Base-by-base conservation (phyloP, 2,329 filamentous ascomycete species). In the Parasarocladium wereldwijsianum region DNA sequence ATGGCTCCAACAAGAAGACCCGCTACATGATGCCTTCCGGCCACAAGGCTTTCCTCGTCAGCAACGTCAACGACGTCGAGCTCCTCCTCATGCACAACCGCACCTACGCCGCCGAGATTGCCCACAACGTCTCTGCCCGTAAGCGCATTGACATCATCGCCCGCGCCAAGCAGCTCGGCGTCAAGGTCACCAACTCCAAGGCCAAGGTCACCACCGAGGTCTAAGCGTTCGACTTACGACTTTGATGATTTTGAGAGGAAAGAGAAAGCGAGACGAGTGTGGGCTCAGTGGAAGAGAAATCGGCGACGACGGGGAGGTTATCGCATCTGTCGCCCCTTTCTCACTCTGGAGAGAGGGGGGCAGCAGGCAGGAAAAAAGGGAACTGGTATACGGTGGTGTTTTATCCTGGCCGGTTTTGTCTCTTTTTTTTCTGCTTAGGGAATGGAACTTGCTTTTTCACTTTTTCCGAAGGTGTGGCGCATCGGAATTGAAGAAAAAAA, bases 181-280 rank as follows among this genome's bases (percentile, higher is more conserved):
- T 98, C 61, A 98, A 98, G 82, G 87, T 98, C 62, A 98, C 90
- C 59, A 98, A 98, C 75, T 64, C 83, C 66, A 93, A 94, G 82
- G 90, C 86, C 57, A 92, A 87, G 75, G 80, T 98, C 62, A 93
- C 87, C 52, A 93, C 85, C 50, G 90, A 98, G 76, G 69, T 77
- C 54, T 80, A 75, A 72, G 55, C 43, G 37, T 41, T 5, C n/a
- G 19, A 18, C n/a, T 10, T 4, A 12, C n/a, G 14, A 24, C 14
- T 9, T 17, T 17, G 20, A 28, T 16, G 23, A 30, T 13, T 8
- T 24, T 17, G 23, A 21, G 19, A 24, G 28, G 15, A 16, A 10
- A 22, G 5, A 6, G 22, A n/a, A 24, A 11, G 6, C 13, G 10
- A 4, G 11, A n/a, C n/a, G n/a, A n/a, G n/a, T n/a, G n/a, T n/a